Base-by-base conservation (phyloP, 2,329 filamentous ascomycete genomes). In the Hymenoscyphus infarciens region DNA sequence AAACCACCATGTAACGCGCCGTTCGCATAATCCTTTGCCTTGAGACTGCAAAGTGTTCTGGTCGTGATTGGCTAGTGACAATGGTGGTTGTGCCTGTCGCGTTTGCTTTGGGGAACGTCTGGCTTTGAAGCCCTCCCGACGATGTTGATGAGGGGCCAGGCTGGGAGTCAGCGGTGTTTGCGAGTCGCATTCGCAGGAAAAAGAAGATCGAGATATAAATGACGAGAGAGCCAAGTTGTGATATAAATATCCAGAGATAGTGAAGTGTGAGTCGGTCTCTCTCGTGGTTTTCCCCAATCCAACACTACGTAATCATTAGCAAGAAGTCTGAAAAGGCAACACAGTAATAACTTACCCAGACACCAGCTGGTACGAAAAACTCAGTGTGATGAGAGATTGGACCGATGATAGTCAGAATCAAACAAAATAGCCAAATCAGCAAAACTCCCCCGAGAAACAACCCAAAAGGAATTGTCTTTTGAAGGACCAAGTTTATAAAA, bases 201-300 rank as follows among this genome's bases (percentile, higher is more conserved):
- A 71, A 72, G 63, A 74, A 75, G 4, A 74, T 68, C 39, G 75
- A 61, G 16, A 76, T 72, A 72, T 85, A 85, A 62, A 83, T 77
- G 45, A 81, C 57, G 5, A 84, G 74, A 25, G 79, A 82, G 15
- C 80, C 78, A 67, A 83, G 81, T 67, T 84, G 77, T 61, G 80
- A 77, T 27, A 81, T 71, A 69, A 84, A 83, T 61, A 84, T 81
- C 81, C 81, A 84, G 56, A 83, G 68, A 67, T 84, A 84, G 64
- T 84, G 82, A 1, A 81, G 76, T 64, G 76, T 78, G 3, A 85
- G 74, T 16, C 82, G 79, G 3, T 83, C 74, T 19, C 70, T 70
- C 59, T 78, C 75, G 61, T 80, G 76, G 5, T 79, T 74, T 3
- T 75, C 70, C 35, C 78, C 78, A 27, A 84, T 79, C 82, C 82